Evolutionary conservation across 345 rosid species (phyloP), one percentile per base, ranked within the genome.

Genomic region (Sonneratia caseolaris): DNA sequence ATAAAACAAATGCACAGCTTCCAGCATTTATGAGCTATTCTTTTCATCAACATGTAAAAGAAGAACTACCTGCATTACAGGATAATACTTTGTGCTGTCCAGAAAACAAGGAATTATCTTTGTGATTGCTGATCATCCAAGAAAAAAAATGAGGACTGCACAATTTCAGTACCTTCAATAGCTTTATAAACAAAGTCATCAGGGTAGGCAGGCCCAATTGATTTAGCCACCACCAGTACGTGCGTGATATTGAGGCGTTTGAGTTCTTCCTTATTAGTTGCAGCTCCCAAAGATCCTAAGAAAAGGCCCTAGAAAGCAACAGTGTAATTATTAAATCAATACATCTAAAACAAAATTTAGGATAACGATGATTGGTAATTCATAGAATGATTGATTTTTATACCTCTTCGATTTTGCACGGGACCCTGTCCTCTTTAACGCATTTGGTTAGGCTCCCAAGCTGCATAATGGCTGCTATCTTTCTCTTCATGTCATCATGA

Each of bases 151-250:
- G 4, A 8, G 3, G n/a, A 76, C 70, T 22, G 42, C 45, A 45
- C 37, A 7, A 35, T 15, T 13, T 11, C 7, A 62, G 7, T 75
- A 92, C 97, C 95, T 81, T 74, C 82, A 79, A 93, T 75, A 74
- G 81, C 74, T 81, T 87, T 89, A 70, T 91, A 89, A 3, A 75
- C 86, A 77, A 93, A 91, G 70, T 91, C 93, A 76, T 73, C 71
- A 5, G 88, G 89, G 76, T 81, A 68, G 55, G 84, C 77, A 72
- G 91, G 92, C n/a, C 77, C 15, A 42, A 88, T 37, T 3, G 92
- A 79, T 68, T 81, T 76, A 72, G 96, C 93, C 56, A 93, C 81
- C 3, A 93, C 89, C 78, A 91, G 78, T 27, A 93, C 70, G 77
- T 88, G 97, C 22, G 89, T 89, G 45, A 93, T 70, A 59, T 91